Evolutionary conservation across 768 basidiomycete genomes (phyloP), one percentile per base, ranked within the genome.

Genomic region (Phylloporus scabripes): DNA sequence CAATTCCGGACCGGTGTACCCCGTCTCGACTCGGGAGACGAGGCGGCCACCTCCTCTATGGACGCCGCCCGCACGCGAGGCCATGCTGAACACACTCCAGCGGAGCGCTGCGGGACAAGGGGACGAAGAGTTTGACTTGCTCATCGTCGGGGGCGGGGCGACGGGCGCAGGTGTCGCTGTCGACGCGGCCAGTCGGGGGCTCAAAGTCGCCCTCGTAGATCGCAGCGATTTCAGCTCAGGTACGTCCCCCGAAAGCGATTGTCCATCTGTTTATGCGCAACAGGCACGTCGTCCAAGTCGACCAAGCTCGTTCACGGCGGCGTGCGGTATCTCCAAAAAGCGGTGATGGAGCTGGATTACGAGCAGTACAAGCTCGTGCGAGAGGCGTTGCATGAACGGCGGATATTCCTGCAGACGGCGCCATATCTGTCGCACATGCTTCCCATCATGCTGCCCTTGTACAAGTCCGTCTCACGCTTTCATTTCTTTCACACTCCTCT

Each of bases 261-360:
- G 15, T 14, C 32, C 21, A 6, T 31, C 24, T 5, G 12, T 23
- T 18, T 15, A 36, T 7, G 28, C 18, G 10, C 15, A 40, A 17
- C 3, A 91, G 92, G 94, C 15, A 96, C 95, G 0, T 95, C 92
- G 0, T 95, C 92, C 6, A 98, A 98, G 64, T 93, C 92, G 7
- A 98, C 96, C 1, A 98, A 99, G 66, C 84, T 99, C 45, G 95
- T 99, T 1, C 96, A 99, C 70, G 95, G 95, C 14, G 95, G 95
- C 33, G 95, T 98, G 2, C 82, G 95, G 1, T 99, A 99, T 68
- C 80, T 99, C 10, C 95, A 99, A 62, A 99, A 98, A 64, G 95
- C 95, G 3, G 79, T 97, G 31, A 80, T 94, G 60, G 94, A 95
- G 60, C 80, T 96, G 53, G 95, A 98, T 64, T 96, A 95, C 60